Evolutionary conservation across 225 moss, liverwort and hornwort genomes (phyloP), one percentile per base, ranked within the genome.

Genomic region (Polytrichum formosum): DNA sequence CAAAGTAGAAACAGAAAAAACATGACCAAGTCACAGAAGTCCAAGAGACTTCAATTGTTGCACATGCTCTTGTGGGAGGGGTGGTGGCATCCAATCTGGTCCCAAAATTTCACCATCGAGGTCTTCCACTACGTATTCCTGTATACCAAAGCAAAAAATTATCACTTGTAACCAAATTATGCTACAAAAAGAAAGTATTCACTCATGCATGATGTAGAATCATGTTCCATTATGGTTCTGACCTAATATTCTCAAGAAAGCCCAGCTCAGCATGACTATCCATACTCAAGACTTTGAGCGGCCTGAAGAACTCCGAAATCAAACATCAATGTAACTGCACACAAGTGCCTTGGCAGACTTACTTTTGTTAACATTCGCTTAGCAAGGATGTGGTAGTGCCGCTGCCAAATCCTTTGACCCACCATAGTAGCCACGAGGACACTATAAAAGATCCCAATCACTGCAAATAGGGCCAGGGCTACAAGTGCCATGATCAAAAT

Each of bases 121-220:
- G 20, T 91, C 91, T 79, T 91, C 91, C 74, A 91, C 91, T 46
- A 91, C 85, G 61, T 91, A 88, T 66, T 91, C 91, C 91, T 91
- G 84, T 80, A 75, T 68, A 69, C 66, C 46, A 16, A 46, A 13
- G 46, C 46, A 46, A 13, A 3, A 23, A 16, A 0, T 46, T 46
- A 8, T 46, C 46, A 46, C 37, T 10, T 37, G 37, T 13, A 37
- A 37, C 37, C 13, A 46, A 46, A 46, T 46, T 46, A 16, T 46
- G 46, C 13, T 13, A 4, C 46, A 46, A 13, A 46, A 46, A 31
- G 31, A 31, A 30, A 31, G 7, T 7, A 31, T 6, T 6, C 31
- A 31, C 31, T 31, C 31, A 31, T 31, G 6, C 31, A 31, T 31
- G 31, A 7, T 31, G 31, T 1, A 6, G 7, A 31, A 31, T 31